Evolutionary conservation across 306 rosid species (phyloP).

Genomic region (Cucurbita moschata): DNA sequence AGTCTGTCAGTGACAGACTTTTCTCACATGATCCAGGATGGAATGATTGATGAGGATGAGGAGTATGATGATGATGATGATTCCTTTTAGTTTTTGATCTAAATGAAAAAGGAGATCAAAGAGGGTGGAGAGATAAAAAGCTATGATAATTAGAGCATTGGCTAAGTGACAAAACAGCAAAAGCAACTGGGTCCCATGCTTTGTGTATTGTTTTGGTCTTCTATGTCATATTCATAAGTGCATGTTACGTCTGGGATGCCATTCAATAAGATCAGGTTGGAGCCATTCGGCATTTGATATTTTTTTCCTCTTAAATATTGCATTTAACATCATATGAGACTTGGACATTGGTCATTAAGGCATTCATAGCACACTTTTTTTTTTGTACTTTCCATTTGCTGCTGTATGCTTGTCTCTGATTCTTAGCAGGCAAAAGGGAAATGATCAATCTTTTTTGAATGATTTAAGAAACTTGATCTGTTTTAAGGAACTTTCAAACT

Average conservation of each 20-base stretch:
- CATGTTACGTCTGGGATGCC: constrained; percentile 4
- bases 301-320: neutral
- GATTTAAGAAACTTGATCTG: neutral
- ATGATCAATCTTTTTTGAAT: neutral
- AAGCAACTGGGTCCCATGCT: constrained; percentile 1
- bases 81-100: constrained; percentile 1
- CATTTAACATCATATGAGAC: neutral
- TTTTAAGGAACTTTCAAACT: neutral
- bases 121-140: constrained; percentile 5
- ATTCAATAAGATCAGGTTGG: neutral
- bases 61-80: neutral
- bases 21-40: constrained; percentile 3
- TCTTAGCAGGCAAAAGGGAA: neutral
- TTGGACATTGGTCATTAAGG: neutral
- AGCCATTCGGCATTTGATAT: neutral
- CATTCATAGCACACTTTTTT: neutral
- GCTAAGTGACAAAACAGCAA: constrained; percentile 1
- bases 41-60: constrained; percentile 5
- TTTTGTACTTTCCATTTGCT: neutral
- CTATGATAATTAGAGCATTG: neutral
- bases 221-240: neutral
- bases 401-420: neutral
- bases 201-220: constrained; percentile 1
- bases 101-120: neutral
- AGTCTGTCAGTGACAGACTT: constrained; percentile 5